Conservation (phyloP, 1,284 basidiomycete species). For the Wolfiporia cocos region DNA sequence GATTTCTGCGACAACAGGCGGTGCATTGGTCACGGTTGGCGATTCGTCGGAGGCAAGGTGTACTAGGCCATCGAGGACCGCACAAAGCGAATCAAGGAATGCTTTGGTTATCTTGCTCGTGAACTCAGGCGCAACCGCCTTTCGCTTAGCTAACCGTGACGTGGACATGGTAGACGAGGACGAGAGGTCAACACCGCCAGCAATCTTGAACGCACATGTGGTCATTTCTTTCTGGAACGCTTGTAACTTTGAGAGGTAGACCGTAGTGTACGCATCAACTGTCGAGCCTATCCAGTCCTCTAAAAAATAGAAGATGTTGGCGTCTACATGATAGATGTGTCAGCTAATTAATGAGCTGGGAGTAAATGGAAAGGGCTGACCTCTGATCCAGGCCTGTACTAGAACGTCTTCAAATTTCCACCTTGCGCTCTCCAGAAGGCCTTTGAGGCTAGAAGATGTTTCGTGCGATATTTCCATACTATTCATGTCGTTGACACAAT, state of each 20-base stretch:
- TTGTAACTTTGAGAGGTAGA: conserved; percentile 72
- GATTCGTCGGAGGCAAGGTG: conserved; percentile 75
- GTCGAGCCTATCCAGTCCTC: conserved; percentile 80
- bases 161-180: conserved; percentile 32
- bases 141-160: conserved; percentile 49
- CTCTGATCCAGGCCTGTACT: conserved; percentile 77
- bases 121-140: conserved; percentile 51
- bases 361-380: too few relatives aligned
- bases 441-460: conserved; percentile 59
- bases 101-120: conserved; percentile 75
- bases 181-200: conserved; percentile 68
- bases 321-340: too few relatives aligned
- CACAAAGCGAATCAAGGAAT: conserved; percentile 86
- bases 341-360: too few relatives aligned
- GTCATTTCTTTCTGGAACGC: conserved; percentile 82
- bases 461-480: conserved; percentile 80
- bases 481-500: conserved; percentile 79
- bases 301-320: conserved; percentile 77
- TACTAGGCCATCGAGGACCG: conserved; percentile 86
- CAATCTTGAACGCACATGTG: conserved; percentile 77
- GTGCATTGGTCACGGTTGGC: conserved; percentile 38
- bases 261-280: conserved; percentile 50
- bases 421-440: conserved; percentile 74
- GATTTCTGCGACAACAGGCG: conserved; percentile 25
- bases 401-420: conserved; percentile 90